Evolutionary conservation across 306 rosid genomes (phyloP).

Genomic region (Herpetospermum pedunculosum): DNA sequence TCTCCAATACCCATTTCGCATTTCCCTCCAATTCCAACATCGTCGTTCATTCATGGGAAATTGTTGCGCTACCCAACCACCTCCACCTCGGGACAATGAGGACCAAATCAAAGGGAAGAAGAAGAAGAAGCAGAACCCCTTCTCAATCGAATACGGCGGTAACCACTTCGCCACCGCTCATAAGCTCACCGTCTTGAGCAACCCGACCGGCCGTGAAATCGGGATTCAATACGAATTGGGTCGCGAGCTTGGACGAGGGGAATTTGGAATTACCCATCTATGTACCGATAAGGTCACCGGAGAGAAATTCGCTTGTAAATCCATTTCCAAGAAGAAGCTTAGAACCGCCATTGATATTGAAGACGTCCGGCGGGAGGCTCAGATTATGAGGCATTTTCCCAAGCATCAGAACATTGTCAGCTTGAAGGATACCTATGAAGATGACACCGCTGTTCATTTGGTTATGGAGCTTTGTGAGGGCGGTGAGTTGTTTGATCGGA

Average conservation of each 20-base stretch:
- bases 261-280: constrained; percentile 78
- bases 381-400: constrained; percentile 75
- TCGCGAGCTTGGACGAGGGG: constrained; percentile 86
- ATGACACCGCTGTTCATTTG: constrained; percentile 75
- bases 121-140: constrained; percentile 50
- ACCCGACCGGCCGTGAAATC: constrained; percentile 72
- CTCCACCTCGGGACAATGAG: constrained; percentile 33
- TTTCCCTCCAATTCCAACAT: background rate
- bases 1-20: background rate
- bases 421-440: constrained; percentile 78
- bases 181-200: constrained; percentile 42
- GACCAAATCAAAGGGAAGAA: constrained; percentile 18
- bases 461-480: constrained; percentile 99
- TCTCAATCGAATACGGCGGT: constrained; percentile 30
- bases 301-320: constrained; percentile 61
- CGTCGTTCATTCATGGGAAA: constrained; percentile 49
- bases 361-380: constrained; percentile 88
- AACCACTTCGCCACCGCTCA: background rate
- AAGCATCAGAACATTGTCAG: constrained; percentile 55
- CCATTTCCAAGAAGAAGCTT: constrained; percentile 86
- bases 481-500: constrained; percentile 87
- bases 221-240: constrained; percentile 55
- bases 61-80: constrained; percentile 50
- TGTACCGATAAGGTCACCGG: constrained; percentile 53
- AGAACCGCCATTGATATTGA: constrained; percentile 67